These are phyloP conservation scores for Echeveria elegans DNA, from an alignment of 164 flowering plant genomes.

Conservation along the genomic window DNA sequence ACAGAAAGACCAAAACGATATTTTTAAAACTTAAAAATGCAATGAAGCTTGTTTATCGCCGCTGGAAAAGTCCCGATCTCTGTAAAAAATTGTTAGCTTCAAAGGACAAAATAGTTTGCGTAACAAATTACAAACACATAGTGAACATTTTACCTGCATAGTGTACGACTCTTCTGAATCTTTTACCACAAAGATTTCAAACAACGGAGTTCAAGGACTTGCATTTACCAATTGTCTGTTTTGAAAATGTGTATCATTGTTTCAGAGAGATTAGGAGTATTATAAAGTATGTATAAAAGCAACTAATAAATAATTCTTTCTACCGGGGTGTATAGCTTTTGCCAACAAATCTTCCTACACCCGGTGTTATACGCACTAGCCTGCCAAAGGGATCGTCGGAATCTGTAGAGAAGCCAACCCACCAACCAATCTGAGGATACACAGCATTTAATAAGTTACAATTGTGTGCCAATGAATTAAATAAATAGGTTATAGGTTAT, in stretches of 20 bases:
- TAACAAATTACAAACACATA: background rate
- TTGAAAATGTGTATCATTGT: slow-evolving; percentile 10
- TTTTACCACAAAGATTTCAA: slow-evolving; percentile 84
- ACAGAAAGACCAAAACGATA: too few species aligned
- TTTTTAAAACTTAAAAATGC: too few species aligned
- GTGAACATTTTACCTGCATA: slow-evolving; percentile 59
- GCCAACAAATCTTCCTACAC: slow-evolving; percentile 80
- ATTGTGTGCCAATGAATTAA: background rate
- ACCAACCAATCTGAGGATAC: slow-evolving; percentile 84
- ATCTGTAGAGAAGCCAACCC: slow-evolving; percentile 80
- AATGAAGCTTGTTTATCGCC: too few species aligned
- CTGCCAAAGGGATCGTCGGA: slow-evolving; percentile 84
- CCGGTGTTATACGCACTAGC: slow-evolving; percentile 70
- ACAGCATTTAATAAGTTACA: background rate
- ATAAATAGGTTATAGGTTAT: background rate
- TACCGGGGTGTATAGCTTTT: slow-evolving; percentile 87
- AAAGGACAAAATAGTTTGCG: too few species aligned
- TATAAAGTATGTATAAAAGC: background rate
- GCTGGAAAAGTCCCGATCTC: too few species aligned
- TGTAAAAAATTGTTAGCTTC: too few species aligned
- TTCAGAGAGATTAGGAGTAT: too few species aligned
- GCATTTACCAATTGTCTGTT: slow-evolving; percentile 78
- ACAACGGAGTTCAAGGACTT: slow-evolving; percentile 80
- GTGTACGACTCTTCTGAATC: slow-evolving; percentile 43
- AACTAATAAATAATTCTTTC: background rate